Conservation (phyloP, 2,329 filamentous ascomycete genomes). For the Paracorniculantispora psalliotae region DNA sequence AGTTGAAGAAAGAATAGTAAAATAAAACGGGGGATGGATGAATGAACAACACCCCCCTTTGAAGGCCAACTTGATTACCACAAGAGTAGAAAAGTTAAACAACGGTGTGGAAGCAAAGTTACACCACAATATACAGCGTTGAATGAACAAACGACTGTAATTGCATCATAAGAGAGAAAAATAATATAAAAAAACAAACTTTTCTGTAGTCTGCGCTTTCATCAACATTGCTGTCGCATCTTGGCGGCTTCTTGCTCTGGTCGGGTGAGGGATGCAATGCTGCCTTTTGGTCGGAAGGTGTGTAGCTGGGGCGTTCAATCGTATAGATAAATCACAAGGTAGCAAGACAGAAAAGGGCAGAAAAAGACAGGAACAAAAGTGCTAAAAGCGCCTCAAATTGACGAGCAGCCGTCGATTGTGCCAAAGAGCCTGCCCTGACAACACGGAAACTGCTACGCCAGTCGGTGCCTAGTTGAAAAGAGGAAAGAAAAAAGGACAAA, state of each 20-base stretch:
- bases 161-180: not conserved
- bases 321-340: not conserved
- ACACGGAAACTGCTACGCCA: not conserved
- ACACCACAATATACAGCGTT: not conserved
- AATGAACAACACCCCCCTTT: no score
- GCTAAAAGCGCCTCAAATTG: not conserved
- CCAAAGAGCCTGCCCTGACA: conserved; percentile 8
- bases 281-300: not conserved
- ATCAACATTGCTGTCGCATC: conserved; percentile 3
- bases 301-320: conserved; percentile 8
- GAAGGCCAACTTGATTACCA: no score
- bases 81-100: no score
- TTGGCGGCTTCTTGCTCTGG: not conserved
- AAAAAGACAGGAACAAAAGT: not conserved
- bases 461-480: not conserved
- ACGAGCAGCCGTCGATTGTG: not conserved
- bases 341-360: not conserved
- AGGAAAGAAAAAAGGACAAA: not conserved
- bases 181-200: not conserved
- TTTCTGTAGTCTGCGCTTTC: not conserved
- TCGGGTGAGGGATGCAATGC: not conserved
- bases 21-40: not conserved
- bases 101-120: not conserved
- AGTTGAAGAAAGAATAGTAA: not conserved
- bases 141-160: not conserved